Conservation (phyloP, 2,329 filamentous ascomycete genomes). For the Fusarium albidum region DNA sequence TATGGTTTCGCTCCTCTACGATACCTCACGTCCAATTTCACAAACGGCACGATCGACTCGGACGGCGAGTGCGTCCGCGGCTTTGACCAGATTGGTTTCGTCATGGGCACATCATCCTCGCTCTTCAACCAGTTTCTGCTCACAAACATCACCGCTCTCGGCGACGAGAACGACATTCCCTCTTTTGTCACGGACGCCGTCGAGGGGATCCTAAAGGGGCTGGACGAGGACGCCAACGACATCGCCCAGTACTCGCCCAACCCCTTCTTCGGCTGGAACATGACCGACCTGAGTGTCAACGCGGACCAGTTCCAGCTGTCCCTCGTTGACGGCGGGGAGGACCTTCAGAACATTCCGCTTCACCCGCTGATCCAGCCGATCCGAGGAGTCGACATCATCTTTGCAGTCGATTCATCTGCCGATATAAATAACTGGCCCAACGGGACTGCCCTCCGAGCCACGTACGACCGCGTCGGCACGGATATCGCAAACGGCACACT, state of each 20-base stretch:
- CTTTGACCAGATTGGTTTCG: constrained; percentile 79
- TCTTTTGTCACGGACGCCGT: constrained; percentile 53
- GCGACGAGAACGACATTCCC: constrained; percentile 47
- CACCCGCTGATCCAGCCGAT: constrained; percentile 63
- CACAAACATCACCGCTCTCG: constrained; percentile 53
- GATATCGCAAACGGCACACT: constrained; percentile 58
- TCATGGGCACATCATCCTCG: constrained; percentile 82
- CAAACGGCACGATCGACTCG: constrained; percentile 52
- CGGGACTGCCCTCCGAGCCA: constrained; percentile 63
- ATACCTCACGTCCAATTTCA: constrained; percentile 66
- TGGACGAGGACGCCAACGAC: constrained; percentile 72
- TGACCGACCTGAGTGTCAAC: constrained; percentile 48
- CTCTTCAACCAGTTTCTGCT: constrained; percentile 77
- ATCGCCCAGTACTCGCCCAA: constrained; percentile 75
- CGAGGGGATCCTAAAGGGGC: constrained; percentile 54
- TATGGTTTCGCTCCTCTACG: constrained; percentile 65
- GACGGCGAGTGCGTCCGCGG: constrained; percentile 61
- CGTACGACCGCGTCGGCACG: constrained; percentile 59
- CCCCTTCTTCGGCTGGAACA: constrained; percentile 61
- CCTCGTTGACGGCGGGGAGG: constrained; percentile 81
- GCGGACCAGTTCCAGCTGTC: constrained; percentile 63
- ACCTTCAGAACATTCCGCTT: constrained; percentile 79
- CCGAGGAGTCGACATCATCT: constrained; percentile 65
- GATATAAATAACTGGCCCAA: constrained; percentile 69
- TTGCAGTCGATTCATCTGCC: constrained; percentile 70